phyloP scores from a whole-genome alignment of 163 green algal species.

The Volvox carteri region DNA sequence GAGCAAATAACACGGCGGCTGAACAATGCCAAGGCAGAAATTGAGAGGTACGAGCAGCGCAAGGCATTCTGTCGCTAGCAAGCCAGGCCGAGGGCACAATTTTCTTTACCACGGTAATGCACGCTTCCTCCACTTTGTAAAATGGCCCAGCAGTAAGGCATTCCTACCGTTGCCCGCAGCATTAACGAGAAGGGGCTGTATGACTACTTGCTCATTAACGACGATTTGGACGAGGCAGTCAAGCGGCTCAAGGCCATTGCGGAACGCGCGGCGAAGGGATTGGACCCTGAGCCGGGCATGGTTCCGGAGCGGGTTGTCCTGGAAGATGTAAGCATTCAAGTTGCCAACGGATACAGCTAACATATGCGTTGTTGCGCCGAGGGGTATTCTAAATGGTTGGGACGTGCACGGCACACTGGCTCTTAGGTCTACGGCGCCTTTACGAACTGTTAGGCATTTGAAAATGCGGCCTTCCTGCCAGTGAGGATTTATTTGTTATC shows the following conservation, averaged over 20 bases:
- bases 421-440: no score
- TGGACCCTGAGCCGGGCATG: constrained; percentile 64
- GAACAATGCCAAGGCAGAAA: constrained; percentile 85
- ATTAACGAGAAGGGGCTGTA: constrained; percentile 88
- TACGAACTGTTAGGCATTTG: no score
- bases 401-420: no score
- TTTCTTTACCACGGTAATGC: no score
- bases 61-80: no score
- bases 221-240: constrained; percentile 83
- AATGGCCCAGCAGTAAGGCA: no score
- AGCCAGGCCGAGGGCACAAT: no score
- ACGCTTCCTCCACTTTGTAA: no score
- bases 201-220: constrained; percentile 94
- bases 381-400: no score
- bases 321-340: constrained; percentile 63
- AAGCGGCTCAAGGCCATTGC: constrained; percentile 59
- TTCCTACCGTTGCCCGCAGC: constrained; percentile 32
- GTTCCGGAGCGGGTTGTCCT: constrained; percentile 68
- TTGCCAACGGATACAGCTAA: background rate
- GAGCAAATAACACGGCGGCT: constrained; percentile 89
- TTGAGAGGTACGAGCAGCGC: constrained; percentile 74
- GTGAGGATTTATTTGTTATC: no score
- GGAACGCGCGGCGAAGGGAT: constrained; percentile 27
- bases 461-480: no score
- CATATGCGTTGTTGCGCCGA: no score